phyloP scores from a whole-genome alignment of 2,329 filamentous ascomycete species.

The Talaromyces sp. region DNA sequence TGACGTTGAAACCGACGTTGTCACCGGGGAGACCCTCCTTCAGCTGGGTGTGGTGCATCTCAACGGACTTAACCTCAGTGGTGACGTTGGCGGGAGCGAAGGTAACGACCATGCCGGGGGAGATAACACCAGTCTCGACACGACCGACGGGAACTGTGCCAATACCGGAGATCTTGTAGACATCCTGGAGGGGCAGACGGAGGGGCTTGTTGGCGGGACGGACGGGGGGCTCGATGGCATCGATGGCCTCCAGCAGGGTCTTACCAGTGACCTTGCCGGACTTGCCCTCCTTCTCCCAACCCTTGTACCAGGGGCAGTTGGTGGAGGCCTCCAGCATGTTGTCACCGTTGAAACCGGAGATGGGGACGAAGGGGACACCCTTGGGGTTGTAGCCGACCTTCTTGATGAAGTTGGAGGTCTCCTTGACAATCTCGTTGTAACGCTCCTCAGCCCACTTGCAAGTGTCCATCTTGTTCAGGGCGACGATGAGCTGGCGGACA shows the following conservation, averaged over 20 bases:
- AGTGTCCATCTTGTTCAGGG: conserved; percentile 99
- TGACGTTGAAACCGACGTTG: conserved; percentile 99
- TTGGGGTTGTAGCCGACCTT: conserved; percentile 99
- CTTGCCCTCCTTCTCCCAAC: conserved; percentile 99
- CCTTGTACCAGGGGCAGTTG: conserved; percentile 99
- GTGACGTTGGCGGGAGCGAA: conserved; percentile 98
- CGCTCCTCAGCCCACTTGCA: conserved; percentile 96
- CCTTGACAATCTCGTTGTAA: conserved; percentile 99
- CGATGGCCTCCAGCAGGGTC: conserved; percentile 99
- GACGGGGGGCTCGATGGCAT: conserved; percentile 87
- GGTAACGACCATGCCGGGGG: conserved; percentile 82
- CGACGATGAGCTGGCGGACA: conserved; percentile 99
- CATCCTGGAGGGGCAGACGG: conserved; percentile 99
- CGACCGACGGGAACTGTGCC: conserved; percentile 99
- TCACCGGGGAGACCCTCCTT: conserved; percentile 93
- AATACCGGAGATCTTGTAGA: conserved; percentile 99
- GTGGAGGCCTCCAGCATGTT: conserved; percentile 91
- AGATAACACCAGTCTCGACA: conserved; percentile 99
- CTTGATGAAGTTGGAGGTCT: conserved; percentile 99
- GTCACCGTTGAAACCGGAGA: conserved; percentile 99
- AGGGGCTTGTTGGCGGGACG: conserved; percentile 99
- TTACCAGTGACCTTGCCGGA: conserved; percentile 82
- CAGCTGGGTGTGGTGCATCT: conserved; percentile 99
- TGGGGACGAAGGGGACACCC: conserved; percentile 96
- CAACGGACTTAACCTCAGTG: conserved; percentile 99